Evolutionary conservation across 2,329 filamentous ascomycete genomes (phyloP).

Genomic region (Phaeosphaeriaceae sp.): DNA sequence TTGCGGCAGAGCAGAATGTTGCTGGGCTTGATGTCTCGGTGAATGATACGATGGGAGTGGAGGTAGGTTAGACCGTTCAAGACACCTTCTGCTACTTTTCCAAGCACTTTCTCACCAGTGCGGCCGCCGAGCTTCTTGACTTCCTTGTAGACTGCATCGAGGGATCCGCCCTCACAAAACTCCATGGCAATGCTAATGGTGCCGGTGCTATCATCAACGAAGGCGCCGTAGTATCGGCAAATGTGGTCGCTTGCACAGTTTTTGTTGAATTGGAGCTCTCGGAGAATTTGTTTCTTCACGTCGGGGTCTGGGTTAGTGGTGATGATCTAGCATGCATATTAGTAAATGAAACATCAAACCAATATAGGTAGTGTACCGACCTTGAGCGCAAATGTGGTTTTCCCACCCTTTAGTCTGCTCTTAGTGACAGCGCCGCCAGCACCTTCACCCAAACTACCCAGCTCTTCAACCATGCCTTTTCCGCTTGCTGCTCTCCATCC

Average conservation of each 20-base stretch:
- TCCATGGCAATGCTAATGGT: slow-evolving; percentile 99
- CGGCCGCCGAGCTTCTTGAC: slow-evolving; percentile 94
- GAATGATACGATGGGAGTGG: slow-evolving; percentile 94
- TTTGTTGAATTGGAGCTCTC: slow-evolving; percentile 97
- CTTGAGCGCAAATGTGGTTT: slow-evolving; percentile 95
- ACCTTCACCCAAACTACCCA: slow-evolving; percentile 90
- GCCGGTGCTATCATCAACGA: slow-evolving; percentile 92
- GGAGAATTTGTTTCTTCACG: slow-evolving; percentile 97
- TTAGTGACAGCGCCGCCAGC: slow-evolving; percentile 94
- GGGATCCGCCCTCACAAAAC: slow-evolving; percentile 93
- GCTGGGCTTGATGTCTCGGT: slow-evolving; percentile 97
- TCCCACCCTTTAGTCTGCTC: slow-evolving; percentile 86
- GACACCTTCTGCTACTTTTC: slow-evolving; percentile 95
- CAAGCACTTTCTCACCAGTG: slow-evolving; percentile 95
- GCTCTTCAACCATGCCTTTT: slow-evolving; percentile 84
- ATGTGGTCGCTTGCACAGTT: slow-evolving; percentile 95
- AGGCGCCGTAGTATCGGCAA: slow-evolving; percentile 96
- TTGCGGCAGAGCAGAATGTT: slow-evolving; percentile 90
- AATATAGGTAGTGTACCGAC: slow-evolving; percentile 54
- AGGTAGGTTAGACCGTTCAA: slow-evolving; percentile 93
- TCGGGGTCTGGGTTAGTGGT: slow-evolving; percentile 97
- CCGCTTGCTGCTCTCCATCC: slow-evolving; percentile 93
- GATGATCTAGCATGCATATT: slow-evolving; percentile 69
- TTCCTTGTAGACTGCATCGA: slow-evolving; percentile 97
- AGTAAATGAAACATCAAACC: slow-evolving; percentile 7